phyloP scores from a whole-genome alignment of 2,329 filamentous ascomycete species.

The Penicillium corylophilum region DNA sequence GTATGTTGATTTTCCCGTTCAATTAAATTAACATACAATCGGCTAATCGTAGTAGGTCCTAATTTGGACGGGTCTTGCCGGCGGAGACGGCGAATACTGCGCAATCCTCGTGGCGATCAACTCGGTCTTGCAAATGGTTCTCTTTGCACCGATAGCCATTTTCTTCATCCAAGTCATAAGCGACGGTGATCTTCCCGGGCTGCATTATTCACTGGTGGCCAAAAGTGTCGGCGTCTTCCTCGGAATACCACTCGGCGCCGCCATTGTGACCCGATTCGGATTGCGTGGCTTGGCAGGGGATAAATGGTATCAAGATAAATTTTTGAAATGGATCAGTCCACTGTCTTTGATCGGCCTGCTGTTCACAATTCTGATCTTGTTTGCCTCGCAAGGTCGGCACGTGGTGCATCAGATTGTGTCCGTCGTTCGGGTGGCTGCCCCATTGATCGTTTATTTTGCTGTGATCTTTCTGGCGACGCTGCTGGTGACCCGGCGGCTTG shows the following conservation, averaged over 20 bases:
- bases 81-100: slow-evolving; percentile 78
- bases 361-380: slow-evolving; percentile 83
- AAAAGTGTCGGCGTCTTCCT: slow-evolving; percentile 81
- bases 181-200: slow-evolving; percentile 39
- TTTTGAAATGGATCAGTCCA: slow-evolving; percentile 68
- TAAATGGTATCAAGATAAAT: slow-evolving; percentile 65
- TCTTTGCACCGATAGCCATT: slow-evolving; percentile 68
- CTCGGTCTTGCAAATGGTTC: slow-evolving; percentile 70
- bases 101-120: slow-evolving; percentile 76
- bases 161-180: slow-evolving; percentile 71
- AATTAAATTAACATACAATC: too few species aligned
- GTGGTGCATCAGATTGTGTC: slow-evolving; percentile 82
- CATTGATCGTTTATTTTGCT: slow-evolving; percentile 77
- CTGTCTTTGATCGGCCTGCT: slow-evolving; percentile 79
- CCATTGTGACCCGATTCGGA: slow-evolving; percentile 69
- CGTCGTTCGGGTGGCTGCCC: slow-evolving; percentile 76
- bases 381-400: slow-evolving; percentile 74
- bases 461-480: slow-evolving; percentile 72
- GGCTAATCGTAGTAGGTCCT: slow-evolving; percentile 47
- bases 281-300: slow-evolving; percentile 57
- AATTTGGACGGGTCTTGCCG: slow-evolving; percentile 76
- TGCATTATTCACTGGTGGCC: slow-evolving; percentile 68
- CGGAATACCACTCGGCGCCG: slow-evolving; percentile 77
- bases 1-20: slow-evolving; percentile 49
- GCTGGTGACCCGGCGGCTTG: slow-evolving; percentile 59